Conservation (phyloP, 2,329 filamentous ascomycete genomes). For the Colletotrichum gigasporum region DNA sequence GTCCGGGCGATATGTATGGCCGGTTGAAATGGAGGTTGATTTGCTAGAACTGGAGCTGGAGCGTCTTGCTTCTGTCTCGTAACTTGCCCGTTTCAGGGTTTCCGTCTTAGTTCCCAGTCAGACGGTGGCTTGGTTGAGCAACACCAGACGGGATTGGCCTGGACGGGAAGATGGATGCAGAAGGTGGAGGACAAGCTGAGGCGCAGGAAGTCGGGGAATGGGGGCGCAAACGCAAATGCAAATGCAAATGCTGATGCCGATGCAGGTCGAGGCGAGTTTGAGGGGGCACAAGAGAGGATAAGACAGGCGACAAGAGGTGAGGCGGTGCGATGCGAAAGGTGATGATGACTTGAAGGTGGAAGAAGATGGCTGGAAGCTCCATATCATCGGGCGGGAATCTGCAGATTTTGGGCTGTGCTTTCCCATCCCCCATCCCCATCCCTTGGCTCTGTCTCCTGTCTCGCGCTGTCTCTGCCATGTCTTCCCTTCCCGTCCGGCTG, state of each 20-base stretch:
- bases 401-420: slow-evolving; percentile 29
- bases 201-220: slow-evolving; percentile 11
- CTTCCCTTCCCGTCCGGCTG: neutral
- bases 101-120: slow-evolving; percentile 20
- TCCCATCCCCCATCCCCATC: neutral
- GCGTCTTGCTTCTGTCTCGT: neutral
- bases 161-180: neutral
- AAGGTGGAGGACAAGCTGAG: slow-evolving; percentile 1
- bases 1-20: neutral
- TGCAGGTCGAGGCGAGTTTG: neutral
- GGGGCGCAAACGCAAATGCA: neutral
- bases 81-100: slow-evolving; percentile 4
- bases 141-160: slow-evolving; percentile 5
- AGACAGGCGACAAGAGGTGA: neutral
- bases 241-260: neutral
- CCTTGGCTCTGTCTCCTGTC: slow-evolving; percentile 1
- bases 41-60: neutral
- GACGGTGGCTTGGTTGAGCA: slow-evolving; percentile 25
- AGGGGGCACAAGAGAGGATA: neutral
- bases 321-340: neutral
- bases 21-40: slow-evolving; percentile 15
- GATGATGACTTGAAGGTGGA: neutral
- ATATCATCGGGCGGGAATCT: slow-evolving; percentile 25
- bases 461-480: neutral
- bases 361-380: neutral